Evolutionary conservation across 306 rosid species (phyloP).

Genomic region (Vigna nakashimae): DNA sequence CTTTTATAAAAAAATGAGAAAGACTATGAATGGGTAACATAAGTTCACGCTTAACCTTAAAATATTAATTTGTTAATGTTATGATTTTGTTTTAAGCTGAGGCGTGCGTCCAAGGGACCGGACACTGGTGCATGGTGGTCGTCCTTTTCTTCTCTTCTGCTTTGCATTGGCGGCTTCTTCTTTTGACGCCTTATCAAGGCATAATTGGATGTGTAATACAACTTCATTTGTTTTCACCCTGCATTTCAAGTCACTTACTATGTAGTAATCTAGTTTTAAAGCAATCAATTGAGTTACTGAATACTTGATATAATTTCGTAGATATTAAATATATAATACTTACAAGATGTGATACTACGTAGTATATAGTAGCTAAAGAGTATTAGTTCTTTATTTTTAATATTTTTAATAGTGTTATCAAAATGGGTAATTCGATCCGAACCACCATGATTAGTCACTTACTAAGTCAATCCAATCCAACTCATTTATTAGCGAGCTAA

Average conservation of each 20-base stretch:
- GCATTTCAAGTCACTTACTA: no score
- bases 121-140: slow-evolving; percentile 51
- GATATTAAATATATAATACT: neutral
- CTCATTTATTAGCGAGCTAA: no score
- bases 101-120: slow-evolving; percentile 57
- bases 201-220: neutral
- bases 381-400: no score
- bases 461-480: no score
- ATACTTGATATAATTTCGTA: neutral
- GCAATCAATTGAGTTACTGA: neutral
- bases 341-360: neutral
- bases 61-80: slow-evolving; percentile 10
- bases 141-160: slow-evolving; percentile 41
- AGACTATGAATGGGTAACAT: slow-evolving; percentile 54
- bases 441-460: no score
- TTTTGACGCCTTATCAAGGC: slow-evolving; percentile 14
- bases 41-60: slow-evolving; percentile 42
- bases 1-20: slow-evolving; percentile 44
- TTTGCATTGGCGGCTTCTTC: slow-evolving; percentile 51
- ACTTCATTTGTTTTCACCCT: no score
- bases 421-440: no score
- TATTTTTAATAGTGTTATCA: no score
- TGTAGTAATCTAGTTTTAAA: neutral
- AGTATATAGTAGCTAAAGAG: no score
- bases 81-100: slow-evolving; percentile 39